Evolutionary conservation across 2,329 filamentous ascomycete genomes (phyloP).

Genomic region (Bipolaris sorokiniana): DNA sequence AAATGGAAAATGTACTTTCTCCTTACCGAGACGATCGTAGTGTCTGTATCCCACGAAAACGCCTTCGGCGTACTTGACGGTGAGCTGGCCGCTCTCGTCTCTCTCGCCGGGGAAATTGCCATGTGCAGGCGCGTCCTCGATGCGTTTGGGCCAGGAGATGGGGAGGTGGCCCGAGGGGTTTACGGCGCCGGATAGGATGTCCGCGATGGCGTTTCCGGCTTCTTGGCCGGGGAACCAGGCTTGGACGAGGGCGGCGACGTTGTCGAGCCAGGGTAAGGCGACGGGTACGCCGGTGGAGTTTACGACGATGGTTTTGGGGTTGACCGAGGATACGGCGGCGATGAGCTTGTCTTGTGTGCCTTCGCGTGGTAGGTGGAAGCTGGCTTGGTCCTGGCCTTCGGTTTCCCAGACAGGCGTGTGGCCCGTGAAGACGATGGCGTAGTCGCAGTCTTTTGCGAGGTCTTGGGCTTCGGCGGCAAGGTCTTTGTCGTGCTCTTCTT

Average conservation of each 20-base stretch:
- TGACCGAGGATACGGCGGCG: conserved; percentile 66
- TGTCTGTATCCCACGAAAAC: conserved; percentile 63
- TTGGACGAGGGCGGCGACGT: conserved; percentile 48
- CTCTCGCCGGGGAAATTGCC: conserved; percentile 50
- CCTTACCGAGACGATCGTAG: conserved; percentile 64
- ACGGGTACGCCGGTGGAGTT: conserved; percentile 80
- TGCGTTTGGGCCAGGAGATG: conserved; percentile 48
- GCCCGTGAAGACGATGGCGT: conserved; percentile 44
- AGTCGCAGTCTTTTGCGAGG: conserved; percentile 36
- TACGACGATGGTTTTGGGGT: conserved; percentile 73
- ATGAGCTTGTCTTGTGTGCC: conserved; percentile 69
- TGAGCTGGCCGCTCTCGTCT: conserved; percentile 62
- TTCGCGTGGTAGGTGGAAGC: conserved; percentile 60
- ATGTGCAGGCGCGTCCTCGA: conserved; percentile 46
- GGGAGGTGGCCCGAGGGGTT: conserved; percentile 51
- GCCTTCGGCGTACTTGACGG: conserved; percentile 62
- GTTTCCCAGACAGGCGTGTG: conserved; percentile 47
- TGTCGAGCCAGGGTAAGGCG: conserved; percentile 69
- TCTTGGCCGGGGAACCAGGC: conserved; percentile 54
- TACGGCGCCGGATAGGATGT: conserved; percentile 49
- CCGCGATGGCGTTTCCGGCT: conserved; percentile 51
- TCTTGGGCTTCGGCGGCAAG: conserved; percentile 33
- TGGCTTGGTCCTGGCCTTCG: conserved; percentile 69
- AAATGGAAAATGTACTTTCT: conserved; percentile 56
- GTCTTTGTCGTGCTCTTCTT: conserved; percentile 39